These are phyloP conservation scores for Paraphoma sp. DNA, from an alignment of 2,329 filamentous ascomycete genomes.

Conservation along the genomic window DNA sequence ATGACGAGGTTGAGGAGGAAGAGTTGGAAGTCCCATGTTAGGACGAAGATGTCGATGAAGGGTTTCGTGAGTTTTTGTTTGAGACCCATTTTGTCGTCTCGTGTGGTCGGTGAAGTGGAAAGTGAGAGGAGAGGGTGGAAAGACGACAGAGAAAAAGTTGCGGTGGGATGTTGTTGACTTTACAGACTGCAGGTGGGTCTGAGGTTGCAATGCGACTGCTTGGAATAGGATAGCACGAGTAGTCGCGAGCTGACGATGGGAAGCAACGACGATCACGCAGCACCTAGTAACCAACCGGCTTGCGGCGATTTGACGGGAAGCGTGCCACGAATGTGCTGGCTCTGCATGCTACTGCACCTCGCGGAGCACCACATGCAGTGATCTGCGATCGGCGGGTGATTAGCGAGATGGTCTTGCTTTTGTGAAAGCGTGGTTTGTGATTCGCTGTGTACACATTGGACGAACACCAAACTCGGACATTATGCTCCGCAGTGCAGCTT, in stretches of 20 bases:
- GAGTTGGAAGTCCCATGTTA: conserved; percentile 49
- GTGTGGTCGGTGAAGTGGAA: no score
- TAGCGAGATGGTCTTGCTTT: conserved; percentile 1
- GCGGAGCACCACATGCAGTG: background rate
- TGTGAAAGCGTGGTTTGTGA: background rate
- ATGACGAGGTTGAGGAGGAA: conserved; percentile 48
- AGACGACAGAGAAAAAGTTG: background rate
- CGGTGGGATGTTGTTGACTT: background rate
- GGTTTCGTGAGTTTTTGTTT: conserved; percentile 25
- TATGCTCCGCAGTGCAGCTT: background rate
- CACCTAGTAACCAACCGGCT: background rate
- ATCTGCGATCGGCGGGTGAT: conserved; percentile 6
- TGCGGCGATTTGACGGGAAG: background rate
- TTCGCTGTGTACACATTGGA: background rate
- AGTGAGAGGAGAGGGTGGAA: background rate
- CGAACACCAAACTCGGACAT: background rate
- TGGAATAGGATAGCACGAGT: background rate
- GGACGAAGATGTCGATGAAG: conserved; percentile 46
- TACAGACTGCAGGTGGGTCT: background rate
- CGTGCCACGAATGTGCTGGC: conserved; percentile 7
- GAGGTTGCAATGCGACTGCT: background rate
- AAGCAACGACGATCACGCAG: background rate
- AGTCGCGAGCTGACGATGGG: background rate
- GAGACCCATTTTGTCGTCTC: conserved; percentile 14
- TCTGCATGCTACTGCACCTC: conserved; percentile 7